Percentiles rank a stretch among this genome's conserved stretches.
These are phyloP conservation scores for Ceratobasidium sp. DNA, from an alignment of 1,284 basidiomycete species.

Conservation along the genomic window DNA sequence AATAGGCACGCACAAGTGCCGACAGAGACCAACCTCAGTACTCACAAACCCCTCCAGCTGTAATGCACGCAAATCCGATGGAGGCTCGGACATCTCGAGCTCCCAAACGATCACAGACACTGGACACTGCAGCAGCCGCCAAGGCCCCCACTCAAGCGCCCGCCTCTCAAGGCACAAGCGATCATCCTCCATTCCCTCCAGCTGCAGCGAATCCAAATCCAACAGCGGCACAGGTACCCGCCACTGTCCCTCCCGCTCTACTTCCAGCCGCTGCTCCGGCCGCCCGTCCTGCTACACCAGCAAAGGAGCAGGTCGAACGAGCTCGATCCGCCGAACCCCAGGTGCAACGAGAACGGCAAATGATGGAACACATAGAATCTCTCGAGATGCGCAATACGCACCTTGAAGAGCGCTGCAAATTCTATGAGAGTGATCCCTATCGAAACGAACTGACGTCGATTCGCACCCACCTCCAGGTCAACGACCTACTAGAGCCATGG, in stretches of 20 bases:
- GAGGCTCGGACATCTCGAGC: background rate
- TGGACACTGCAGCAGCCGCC: background rate
- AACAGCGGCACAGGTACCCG: background rate
- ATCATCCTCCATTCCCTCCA: background rate
- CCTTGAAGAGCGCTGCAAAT: background rate
- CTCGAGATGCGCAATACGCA: background rate
- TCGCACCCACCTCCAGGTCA: slow-evolving; percentile 35
- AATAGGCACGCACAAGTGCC: background rate
- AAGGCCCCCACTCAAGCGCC: background rate
- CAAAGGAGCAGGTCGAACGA: background rate
- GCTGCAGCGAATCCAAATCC: background rate
- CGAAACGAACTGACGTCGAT: slow-evolving; percentile 15
- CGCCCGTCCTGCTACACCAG: background rate
- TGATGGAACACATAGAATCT: background rate
- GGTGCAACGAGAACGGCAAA: background rate
- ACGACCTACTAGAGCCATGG: slow-evolving; percentile 16
- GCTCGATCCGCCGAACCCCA: background rate
- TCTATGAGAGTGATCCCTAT: slow-evolving; percentile 1
- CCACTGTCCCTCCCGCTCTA: background rate
- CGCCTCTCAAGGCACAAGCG: background rate
- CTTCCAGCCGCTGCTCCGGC: background rate
- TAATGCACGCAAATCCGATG: background rate
- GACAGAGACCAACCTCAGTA: background rate
- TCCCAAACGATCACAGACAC: slow-evolving; percentile 1
- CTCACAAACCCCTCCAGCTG: background rate